These are phyloP conservation scores for Arachis stenosperma DNA, from an alignment of 306 rosid species.

Conservation along the genomic window DNA sequence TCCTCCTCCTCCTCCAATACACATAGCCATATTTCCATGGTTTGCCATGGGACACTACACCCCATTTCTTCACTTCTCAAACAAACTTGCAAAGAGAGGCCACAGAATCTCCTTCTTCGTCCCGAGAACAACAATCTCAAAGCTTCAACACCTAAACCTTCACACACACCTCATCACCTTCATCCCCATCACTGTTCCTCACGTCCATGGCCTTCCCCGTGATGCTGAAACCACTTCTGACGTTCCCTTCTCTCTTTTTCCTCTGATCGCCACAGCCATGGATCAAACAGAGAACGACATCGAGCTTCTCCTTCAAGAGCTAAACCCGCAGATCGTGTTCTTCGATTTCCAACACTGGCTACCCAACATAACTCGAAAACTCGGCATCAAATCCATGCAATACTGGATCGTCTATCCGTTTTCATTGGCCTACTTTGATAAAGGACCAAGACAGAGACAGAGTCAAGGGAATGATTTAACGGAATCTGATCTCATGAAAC, in stretches of 20 bases:
- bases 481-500: slow-evolving; percentile 16
- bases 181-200: slow-evolving; percentile 8
- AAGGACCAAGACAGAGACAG: not conserved
- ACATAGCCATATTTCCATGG: slow-evolving; percentile 48
- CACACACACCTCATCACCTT: slow-evolving; percentile 34
- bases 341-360: slow-evolving; percentile 8
- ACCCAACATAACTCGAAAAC: not conserved
- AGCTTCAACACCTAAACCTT: slow-evolving; percentile 31
- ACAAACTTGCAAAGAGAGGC: slow-evolving; percentile 35
- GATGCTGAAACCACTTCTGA: not conserved
- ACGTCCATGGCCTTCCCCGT: slow-evolving; percentile 10
- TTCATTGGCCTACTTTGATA: not conserved
- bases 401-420: not conserved
- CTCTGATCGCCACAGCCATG: not conserved
- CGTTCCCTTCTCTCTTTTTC: not conserved
- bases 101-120: slow-evolving; percentile 39
- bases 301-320: not conserved
- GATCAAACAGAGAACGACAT: slow-evolving; percentile 1
- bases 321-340: not conserved
- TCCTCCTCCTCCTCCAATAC: slow-evolving; percentile 1
- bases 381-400: not conserved
- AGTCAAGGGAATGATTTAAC: not conserved
- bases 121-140: slow-evolving; percentile 31
- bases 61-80: slow-evolving; percentile 37
- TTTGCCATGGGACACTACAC: slow-evolving; percentile 42